phyloP scores from a whole-genome alignment of 805 yeast genomes.

The Zygoascus bituminiphila region DNA sequence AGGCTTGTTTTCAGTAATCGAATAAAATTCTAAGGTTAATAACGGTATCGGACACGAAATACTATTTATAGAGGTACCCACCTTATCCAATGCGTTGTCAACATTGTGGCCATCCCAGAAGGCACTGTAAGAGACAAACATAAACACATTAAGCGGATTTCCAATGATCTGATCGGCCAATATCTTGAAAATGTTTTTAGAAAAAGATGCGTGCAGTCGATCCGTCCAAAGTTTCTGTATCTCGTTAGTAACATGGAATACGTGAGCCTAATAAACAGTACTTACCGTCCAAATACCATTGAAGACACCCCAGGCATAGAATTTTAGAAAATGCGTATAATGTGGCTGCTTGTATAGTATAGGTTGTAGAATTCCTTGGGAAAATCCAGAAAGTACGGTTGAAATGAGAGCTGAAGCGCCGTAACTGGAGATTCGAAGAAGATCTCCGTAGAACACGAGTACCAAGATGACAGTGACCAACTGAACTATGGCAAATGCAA shows the following conservation, averaged over 20 bases:
- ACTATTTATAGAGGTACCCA: slow-evolving; percentile 1
- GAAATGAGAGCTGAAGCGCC: slow-evolving; percentile 29
- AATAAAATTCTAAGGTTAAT: slow-evolving; percentile 13
- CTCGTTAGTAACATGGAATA: no score
- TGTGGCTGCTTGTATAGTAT: slow-evolving; percentile 7
- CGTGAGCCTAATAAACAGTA: background rate
- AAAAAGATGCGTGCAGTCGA: slow-evolving; percentile 21
- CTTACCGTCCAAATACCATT: slow-evolving; percentile 29
- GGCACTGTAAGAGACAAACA: slow-evolving; percentile 27
- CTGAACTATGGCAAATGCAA: slow-evolving; percentile 17
- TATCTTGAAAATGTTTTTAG: slow-evolving; percentile 18
- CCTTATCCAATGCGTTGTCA: slow-evolving; percentile 24
- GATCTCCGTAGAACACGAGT: slow-evolving; percentile 18
- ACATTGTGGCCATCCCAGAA: slow-evolving; percentile 31
- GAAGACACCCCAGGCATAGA: slow-evolving; percentile 31
- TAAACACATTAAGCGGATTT: slow-evolving; percentile 27
- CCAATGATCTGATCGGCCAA: slow-evolving; percentile 29
- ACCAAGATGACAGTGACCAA: slow-evolving; percentile 17
- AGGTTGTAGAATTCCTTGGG: slow-evolving; percentile 28
- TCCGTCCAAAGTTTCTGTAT: slow-evolving; percentile 32
- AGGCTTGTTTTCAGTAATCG: slow-evolving; percentile 16
- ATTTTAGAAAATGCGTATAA: slow-evolving; percentile 20
- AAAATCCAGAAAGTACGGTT: slow-evolving; percentile 25
- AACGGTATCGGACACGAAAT: no score
- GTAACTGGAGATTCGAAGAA: slow-evolving; percentile 20